Evolutionary conservation across 163 green algal genomes (phyloP).

Genomic region (Chlamydomonas reinhardtii): DNA sequence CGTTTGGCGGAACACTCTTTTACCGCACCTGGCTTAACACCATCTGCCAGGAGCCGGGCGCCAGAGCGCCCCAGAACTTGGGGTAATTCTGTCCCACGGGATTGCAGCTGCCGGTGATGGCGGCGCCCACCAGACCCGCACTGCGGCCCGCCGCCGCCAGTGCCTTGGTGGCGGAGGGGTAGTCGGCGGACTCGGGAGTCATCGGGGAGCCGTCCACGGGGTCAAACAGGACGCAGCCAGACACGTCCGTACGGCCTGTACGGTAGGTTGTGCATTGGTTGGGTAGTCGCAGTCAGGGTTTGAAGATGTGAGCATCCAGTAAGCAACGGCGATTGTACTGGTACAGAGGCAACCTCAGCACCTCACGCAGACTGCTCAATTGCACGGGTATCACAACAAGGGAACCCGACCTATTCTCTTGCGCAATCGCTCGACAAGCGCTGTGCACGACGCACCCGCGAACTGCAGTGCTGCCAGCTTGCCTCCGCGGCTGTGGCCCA

Average conservation of each 20-base stretch:
- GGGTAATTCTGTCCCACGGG: conserved; percentile 64
- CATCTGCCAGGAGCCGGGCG: conserved; percentile 45
- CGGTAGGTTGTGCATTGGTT: too few species aligned
- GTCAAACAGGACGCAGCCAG: conserved; percentile 61
- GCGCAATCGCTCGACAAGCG: too few species aligned
- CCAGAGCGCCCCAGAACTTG: conserved; percentile 41
- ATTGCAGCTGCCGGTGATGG: conserved; percentile 66
- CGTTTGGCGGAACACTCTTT: too few species aligned
- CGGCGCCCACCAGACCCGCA: conserved; percentile 54
- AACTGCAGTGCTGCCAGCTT: conserved; percentile 71
- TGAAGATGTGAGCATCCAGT: too few species aligned
- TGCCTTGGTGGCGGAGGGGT: conserved; percentile 67
- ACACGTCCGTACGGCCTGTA: conserved; percentile 20
- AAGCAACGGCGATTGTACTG: too few species aligned
- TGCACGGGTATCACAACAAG: too few species aligned
- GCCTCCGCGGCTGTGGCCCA: conserved; percentile 73
- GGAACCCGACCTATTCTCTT: too few species aligned
- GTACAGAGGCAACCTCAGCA: too few species aligned
- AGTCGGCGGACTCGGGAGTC: conserved; percentile 56
- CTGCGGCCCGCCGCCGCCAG: conserved; percentile 43
- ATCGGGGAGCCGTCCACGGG: conserved; percentile 54
- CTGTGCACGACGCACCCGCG: conserved; percentile 31
- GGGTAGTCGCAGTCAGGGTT: too few species aligned
- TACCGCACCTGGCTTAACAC: conserved; percentile 32
- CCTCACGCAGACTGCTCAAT: too few species aligned